Evolutionary conservation across 169 alveolate genomes (phyloP), one percentile per base, ranked within the genome.

Genomic region (Plasmodium fragile): DNA sequence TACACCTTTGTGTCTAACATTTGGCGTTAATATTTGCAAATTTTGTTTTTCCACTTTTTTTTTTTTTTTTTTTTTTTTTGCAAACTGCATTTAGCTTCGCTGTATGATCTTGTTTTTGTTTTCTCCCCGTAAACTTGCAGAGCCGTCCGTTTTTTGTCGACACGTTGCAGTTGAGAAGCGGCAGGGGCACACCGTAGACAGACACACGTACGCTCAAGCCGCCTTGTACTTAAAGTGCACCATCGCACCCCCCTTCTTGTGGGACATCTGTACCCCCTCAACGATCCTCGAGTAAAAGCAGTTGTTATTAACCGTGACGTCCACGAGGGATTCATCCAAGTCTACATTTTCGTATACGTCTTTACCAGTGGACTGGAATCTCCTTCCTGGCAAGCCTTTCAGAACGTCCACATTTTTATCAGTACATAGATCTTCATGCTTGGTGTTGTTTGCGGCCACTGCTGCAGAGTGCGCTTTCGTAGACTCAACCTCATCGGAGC

Each of bases 261-360:
- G 49, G 13, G 94, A 89, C 90, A 89, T 39, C 16, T 79, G 71
- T 65, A 89, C 69, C 34, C 94, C 94, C 39, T 89, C 94, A 3
- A 89, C 75, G 49, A 79, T 77, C 32, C 91, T 36, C 4, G 94
- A 89, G 43, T 77, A 79, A 79, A 89, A 80, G 36, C 83, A 55
- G 49, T 79, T 89, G 34, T 77, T 79, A 59, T 89, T 89, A 80
- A 89, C 94, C n/a, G 94, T 55, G n/a, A 89, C 55, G 59, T 89
- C 94, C 22, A 89, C 18, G 18, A 72, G 39, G 28, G 49, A 30
- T 52, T 89, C 82, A 18, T 89, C 94, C 25, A 89, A 32, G 52
- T 89, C 79, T 16, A 89, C 65, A 49, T 89, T 89, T 89, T 89
- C 94, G 52, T 79, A 89, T 1, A 70, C 45, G 7, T 80, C 94